These are phyloP conservation scores for Colletotrichum sp. DNA, from an alignment of 2,329 filamentous ascomycete genomes.

Conservation along the genomic window DNA sequence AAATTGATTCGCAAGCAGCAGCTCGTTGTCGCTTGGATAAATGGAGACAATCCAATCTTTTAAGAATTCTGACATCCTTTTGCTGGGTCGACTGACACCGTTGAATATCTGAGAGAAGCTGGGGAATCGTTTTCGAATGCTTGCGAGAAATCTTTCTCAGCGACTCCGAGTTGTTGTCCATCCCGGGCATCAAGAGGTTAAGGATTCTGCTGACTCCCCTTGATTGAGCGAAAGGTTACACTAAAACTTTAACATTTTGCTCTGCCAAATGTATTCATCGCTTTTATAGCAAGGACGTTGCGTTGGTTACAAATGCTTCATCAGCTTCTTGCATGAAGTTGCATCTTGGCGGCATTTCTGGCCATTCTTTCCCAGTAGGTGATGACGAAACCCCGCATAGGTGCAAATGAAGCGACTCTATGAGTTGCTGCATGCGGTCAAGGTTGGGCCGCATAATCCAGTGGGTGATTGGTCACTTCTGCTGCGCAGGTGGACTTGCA, in stretches of 20 bases:
- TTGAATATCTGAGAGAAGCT: background rate
- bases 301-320: background rate
- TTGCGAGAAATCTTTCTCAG: background rate
- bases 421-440: rapidly evolving
- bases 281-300: rapidly evolving
- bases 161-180: background rate
- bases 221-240: background rate
- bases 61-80: background rate
- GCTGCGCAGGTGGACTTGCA: background rate
- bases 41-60: background rate
- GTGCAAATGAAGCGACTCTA: background rate
- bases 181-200: rapidly evolving
- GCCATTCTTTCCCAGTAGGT: background rate
- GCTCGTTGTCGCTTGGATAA: background rate
- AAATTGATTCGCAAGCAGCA: background rate
- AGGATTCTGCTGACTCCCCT: rapidly evolving
- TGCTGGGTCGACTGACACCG: background rate
- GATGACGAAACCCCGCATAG: background rate
- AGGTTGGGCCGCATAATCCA: background rate
- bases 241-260: rapidly evolving
- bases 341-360: background rate
- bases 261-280: rapidly evolving
- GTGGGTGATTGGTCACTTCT: rapidly evolving
- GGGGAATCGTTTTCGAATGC: background rate
- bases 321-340: background rate